Evolutionary conservation across 2,329 filamentous ascomycete species (phyloP).

Genomic region (Colletotrichum phormii): DNA sequence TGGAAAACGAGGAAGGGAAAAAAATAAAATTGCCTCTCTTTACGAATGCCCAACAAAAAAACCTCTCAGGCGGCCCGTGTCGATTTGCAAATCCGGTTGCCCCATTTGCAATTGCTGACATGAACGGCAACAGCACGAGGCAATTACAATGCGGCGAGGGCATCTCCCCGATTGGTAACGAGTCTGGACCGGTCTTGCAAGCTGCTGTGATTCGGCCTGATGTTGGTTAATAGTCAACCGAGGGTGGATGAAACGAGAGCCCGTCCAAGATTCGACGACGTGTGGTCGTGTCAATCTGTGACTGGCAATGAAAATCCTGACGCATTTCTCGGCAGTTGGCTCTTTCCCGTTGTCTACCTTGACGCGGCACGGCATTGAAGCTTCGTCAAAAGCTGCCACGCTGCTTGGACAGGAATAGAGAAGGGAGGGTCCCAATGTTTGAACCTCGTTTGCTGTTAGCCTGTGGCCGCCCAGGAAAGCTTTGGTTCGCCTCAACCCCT

Average conservation of each 20-base stretch:
- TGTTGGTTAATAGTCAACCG: constrained; percentile 16
- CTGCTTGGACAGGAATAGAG: neutral
- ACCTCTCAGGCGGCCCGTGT: constrained; percentile 4
- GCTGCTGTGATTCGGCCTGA: constrained; percentile 16
- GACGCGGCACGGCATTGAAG: neutral
- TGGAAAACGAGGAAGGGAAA: neutral
- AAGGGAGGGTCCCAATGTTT: neutral
- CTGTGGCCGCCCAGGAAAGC: neutral
- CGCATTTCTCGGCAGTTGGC: constrained; percentile 8
- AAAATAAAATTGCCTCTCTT: neutral
- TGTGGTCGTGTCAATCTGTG: constrained; percentile 26
- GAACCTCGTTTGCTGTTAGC: neutral
- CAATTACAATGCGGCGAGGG: neutral
- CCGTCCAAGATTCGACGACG: constrained; percentile 28
- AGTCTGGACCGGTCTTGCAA: neutral
- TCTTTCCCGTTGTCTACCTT: neutral
- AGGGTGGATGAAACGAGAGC: constrained; percentile 17
- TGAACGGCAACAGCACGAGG: neutral
- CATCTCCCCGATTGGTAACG: constrained; percentile 6
- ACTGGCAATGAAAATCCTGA: constrained; percentile 7
- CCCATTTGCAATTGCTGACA: neutral
- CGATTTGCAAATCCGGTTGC: neutral
- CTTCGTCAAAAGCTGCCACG: neutral
- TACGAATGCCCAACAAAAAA: constrained; percentile 11
- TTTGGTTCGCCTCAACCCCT: constrained; percentile 4